Percentiles rank a stretch among this genome's conserved stretches.
These are phyloP conservation scores for Phanerochaete carnosa DNA, from an alignment of 768 basidiomycete species.

Conservation along the genomic window DNA sequence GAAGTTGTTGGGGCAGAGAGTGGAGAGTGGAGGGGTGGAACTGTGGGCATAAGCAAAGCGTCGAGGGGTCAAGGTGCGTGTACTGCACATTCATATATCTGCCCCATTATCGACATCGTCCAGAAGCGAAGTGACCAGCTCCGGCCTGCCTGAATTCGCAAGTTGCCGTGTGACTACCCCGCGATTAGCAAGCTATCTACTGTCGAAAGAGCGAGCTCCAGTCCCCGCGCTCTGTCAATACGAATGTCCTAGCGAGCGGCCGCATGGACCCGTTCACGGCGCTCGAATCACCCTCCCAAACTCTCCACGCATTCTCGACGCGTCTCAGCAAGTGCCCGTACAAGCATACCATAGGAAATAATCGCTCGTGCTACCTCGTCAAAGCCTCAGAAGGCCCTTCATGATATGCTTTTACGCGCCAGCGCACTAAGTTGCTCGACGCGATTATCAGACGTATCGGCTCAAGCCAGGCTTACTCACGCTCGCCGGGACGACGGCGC, in stretches of 20 bases:
- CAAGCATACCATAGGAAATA: constrained; percentile 56
- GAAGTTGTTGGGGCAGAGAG: too few species aligned
- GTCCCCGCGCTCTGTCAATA: constrained; percentile 24
- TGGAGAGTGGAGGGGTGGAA: too few species aligned
- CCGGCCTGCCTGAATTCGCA: too few species aligned
- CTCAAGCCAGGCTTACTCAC: constrained; percentile 49
- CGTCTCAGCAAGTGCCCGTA: constrained; percentile 56
- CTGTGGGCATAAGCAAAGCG: too few species aligned
- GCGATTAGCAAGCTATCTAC: too few species aligned
- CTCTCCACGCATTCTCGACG: constrained; percentile 50
- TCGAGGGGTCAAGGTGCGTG: too few species aligned
- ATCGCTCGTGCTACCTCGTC: constrained; percentile 55
- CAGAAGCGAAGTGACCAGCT: too few species aligned
- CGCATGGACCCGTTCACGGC: constrained; percentile 60
- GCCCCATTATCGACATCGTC: too few species aligned
- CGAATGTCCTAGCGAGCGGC: constrained; percentile 45
- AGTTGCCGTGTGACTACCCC: too few species aligned
- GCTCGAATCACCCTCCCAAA: constrained; percentile 51
- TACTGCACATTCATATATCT: too few species aligned
- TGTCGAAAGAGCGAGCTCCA: background rate
- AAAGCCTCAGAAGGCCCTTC: constrained; percentile 62
- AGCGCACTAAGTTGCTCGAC: constrained; percentile 69
- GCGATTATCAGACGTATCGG: constrained; percentile 51
- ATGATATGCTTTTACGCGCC: constrained; percentile 47
- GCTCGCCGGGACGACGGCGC: too few species aligned